Base-by-base conservation (phyloP, 371 early-diverging fungal genomes). In the Rhizomucor pusillus region DNA sequence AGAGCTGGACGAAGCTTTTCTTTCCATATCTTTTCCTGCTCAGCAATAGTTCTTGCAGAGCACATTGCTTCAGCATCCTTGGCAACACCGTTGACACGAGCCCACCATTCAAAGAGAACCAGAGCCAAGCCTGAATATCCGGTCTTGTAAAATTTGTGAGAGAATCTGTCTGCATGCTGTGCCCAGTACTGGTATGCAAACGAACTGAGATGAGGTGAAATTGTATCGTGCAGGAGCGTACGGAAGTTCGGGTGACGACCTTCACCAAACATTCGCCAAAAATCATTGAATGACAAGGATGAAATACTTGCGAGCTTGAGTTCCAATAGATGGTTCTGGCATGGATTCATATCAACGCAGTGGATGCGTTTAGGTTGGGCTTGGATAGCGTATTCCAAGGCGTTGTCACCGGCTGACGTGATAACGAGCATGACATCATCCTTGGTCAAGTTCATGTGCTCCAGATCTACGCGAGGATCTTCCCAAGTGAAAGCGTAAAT, bases 401-500 rank as follows among this genome's bases (percentile, higher is more conserved):
- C 89, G 59, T 92, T 92, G 70, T 91, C 91, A 37, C 92, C 92
- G 0, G 90, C 92, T 3, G 90, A 90, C 6, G 91, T 89, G 46
- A 92, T 91, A n/a, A 87, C 85, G 65, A 92, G 73, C 79, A 92
- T 79, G 16, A 72, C 74, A 67, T 92, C 92, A 45, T 81, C 76
- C 40, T 71, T 71, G 35, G 75, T 72, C 6, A 92, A 56, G 50
- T 88, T 77, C 54, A 92, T 59, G 41, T 82, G 80, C 45, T 86
- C 73, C 18, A 92, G 66, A 60, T 92, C 92, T 20, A 83, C 82
- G 18, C 84, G 80, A 1, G 92, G 92, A 60, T 92, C 92, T 55
- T 92, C 91, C 93, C 91, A 92, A 1, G 93, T 87, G 50, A 92
- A 92, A 5, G 90, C 91, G 57, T 91, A 92, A 47, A 92, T 89